Evolutionary conservation across 345 rosid species (phyloP).

Genomic region (Linum usitatissimum): DNA sequence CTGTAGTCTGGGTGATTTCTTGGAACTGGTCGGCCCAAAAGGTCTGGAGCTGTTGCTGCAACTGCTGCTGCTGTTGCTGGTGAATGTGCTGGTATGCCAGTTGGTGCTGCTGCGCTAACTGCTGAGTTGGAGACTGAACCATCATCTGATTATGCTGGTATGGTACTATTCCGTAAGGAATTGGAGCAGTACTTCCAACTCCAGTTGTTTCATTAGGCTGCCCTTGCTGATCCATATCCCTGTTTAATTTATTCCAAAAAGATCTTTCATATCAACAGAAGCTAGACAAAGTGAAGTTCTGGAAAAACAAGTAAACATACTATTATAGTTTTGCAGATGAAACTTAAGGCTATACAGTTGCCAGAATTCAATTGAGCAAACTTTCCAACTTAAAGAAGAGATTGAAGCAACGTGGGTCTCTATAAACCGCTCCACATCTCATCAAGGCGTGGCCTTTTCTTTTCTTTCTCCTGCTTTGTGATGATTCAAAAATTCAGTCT

Average conservation of each 20-base stretch:
- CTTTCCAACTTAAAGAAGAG: background rate
- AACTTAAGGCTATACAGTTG: background rate
- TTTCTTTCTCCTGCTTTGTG: background rate
- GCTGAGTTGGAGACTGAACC: slow-evolving; percentile 27
- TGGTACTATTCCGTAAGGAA: slow-evolving; percentile 19
- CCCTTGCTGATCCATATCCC: slow-evolving; percentile 29
- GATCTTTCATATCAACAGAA: too few relatives aligned
- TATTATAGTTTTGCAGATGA: background rate
- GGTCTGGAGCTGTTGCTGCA: slow-evolving; percentile 72
- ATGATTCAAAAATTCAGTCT: too few relatives aligned
- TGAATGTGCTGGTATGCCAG: slow-evolving; percentile 78
- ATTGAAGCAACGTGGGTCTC: background rate
- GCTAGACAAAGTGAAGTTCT: too few relatives aligned
- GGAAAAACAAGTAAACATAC: background rate
- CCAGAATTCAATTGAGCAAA: background rate
- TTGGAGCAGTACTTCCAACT: slow-evolving; percentile 16
- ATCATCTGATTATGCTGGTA: slow-evolving; percentile 28
- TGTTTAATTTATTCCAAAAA: background rate
- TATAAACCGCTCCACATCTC: background rate
- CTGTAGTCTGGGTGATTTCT: slow-evolving; percentile 67
- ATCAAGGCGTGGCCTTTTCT: background rate
- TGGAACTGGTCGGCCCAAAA: slow-evolving; percentile 82
- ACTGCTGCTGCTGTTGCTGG: slow-evolving; percentile 90
- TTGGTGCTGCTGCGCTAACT: slow-evolving; percentile 44
- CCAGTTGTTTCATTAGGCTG: slow-evolving; percentile 14